Conservation (phyloP, 2,329 filamentous ascomycete species). For the Colletotrichum ledebouriae region DNA sequence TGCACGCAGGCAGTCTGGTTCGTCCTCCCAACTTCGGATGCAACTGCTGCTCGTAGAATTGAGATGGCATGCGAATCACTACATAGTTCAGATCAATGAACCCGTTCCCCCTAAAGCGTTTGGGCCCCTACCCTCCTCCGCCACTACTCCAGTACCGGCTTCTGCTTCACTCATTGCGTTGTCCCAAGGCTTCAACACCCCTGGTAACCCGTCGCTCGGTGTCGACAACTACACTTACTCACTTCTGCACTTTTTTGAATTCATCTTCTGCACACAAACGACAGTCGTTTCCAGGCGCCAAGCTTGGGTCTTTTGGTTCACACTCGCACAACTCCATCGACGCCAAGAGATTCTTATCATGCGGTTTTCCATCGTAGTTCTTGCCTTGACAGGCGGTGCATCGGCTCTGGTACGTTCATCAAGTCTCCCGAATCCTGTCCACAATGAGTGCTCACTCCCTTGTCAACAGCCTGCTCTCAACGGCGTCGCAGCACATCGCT, state of each 20-base stretch:
- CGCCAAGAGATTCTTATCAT: constrained; percentile 14
- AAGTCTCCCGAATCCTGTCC: background rate
- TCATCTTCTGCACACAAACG: constrained; percentile 1
- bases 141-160: constrained; percentile 12
- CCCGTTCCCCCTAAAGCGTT: constrained; percentile 14
- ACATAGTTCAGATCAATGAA: constrained; percentile 41
- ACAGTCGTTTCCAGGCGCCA: constrained; percentile 33
- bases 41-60: constrained; percentile 27
- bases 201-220: constrained; percentile 29
- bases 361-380: constrained; percentile 31
- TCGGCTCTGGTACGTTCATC: constrained; percentile 28
- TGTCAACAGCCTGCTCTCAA: constrained; percentile 19
- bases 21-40: constrained; percentile 38
- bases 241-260: constrained; percentile 27
- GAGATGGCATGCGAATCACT: constrained; percentile 37
- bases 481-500: constrained; percentile 11
- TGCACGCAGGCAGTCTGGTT: constrained; percentile 29
- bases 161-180: constrained; percentile 36
- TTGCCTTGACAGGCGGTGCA: constrained; percentile 34
- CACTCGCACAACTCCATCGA: background rate
- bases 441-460: background rate
- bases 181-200: constrained; percentile 13
- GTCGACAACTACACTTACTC: constrained; percentile 33
- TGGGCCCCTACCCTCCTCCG: constrained; percentile 13
- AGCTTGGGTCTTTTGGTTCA: background rate